Base-by-base conservation (phyloP, 768 basidiomycete genomes). In the Suillus americanus region DNA sequence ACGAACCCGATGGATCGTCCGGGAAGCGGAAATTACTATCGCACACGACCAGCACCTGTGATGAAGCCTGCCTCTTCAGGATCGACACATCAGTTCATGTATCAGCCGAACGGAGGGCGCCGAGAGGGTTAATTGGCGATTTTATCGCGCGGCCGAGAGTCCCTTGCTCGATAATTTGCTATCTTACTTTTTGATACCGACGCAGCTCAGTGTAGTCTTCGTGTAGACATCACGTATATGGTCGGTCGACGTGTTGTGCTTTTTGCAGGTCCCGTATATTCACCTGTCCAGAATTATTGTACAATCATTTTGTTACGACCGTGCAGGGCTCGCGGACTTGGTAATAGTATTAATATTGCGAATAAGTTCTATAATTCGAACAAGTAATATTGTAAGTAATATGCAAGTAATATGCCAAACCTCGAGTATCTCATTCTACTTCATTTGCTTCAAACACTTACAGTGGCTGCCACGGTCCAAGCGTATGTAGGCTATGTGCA, bases 21-120 rank as follows among this genome's bases (percentile, higher is more conserved):
- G 9, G 73, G 69, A 41, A 66, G 61, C 55, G 60, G 82, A 16
- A 78, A 79, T 65, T 79, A 81, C 65, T 89, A 89, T 72, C 89
- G 89, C 67, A 82, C 88, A 12, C 81, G 83, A 46, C 79, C 81
- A 59, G 62, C 62, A 37, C 65, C 75, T 23, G 72, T 68, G 57
- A 65, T 70, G 20, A 77, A 71, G 50, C 60, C 70, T 30, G 43
- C 70, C 20, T 62, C 66, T 48, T 57, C 75, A n/a, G 67, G 72
- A 38, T 61, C 79, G 37, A 70, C 69, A 3, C 81, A 82, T 68
- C 80, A 79, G 63, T 83, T 78, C 70, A 80, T 83, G 75, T 83
- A 80, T 66, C 80, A 82, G 60, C 76, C 81, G 45, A 83, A 81
- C 66, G 82, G 82, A 43, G 45, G 59, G 63, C 57, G 70, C 65